Evolutionary conservation across 345 rosid genomes (phyloP), one percentile per base, ranked within the genome.

Genomic region (Citropsis articulata): DNA sequence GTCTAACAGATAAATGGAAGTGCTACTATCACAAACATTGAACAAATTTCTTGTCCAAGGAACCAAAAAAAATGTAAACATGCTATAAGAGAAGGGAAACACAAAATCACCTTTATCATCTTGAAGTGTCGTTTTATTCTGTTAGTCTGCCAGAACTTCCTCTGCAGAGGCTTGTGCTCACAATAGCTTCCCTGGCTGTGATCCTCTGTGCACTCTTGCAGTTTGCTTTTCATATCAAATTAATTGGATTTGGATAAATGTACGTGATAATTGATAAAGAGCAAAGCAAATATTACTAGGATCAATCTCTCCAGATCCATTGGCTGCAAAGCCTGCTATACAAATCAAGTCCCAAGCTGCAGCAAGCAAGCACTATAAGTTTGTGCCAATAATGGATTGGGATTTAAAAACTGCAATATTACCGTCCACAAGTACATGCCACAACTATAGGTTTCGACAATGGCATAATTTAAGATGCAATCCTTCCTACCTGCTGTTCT

Each of bases 91-190:
- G 7, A 36, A 59, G 48, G 30, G 60, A 28, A 63, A 31, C 60
- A 12, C 35, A 62, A 64, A 38, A 73, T 60, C 67, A 73, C 76
- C 66, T 60, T 25, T n/a, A 59, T 24, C 55, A 36, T 36, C 56
- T 42, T 0, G 24, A 24, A 14, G 14, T 35, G 6, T 35, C 42
- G 50, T 60, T 57, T 36, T 22, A 59, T 73, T 59, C 55, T 73
- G 66, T 59, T 59, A 72, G 53, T 13, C 16, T 13, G 76, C 33
- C 66, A 38, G 50, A 42, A 30, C 25, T 64, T 45, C 61, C 59
- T 19, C 2, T 9, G 60, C 12, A 28, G 69, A 13, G 25, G 24
- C 50, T 38, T 38, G 42, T 38, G 42, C 42, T 38, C 12, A 9
- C 42, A 38, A 38, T 38, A 38, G 42, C 42, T 40, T 40, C 45